These are phyloP conservation scores for Microdochium nivale DNA, from an alignment of 2,329 filamentous ascomycete genomes.

Conservation along the genomic window DNA sequence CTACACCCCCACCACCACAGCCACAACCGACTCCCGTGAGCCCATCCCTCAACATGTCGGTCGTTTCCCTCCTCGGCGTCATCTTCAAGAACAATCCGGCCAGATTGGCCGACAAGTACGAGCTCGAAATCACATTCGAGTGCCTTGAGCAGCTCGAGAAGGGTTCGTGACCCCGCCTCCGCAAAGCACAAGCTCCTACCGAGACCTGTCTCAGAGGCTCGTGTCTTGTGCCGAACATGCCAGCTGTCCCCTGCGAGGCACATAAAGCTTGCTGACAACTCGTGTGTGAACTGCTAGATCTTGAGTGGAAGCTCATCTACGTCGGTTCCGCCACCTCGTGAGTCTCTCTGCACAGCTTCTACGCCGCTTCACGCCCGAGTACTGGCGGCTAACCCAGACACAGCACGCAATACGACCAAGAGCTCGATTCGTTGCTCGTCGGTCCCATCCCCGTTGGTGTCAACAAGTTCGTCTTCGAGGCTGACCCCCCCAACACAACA, in stretches of 20 bases:
- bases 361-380: conserved; percentile 10
- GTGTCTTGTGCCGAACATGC: too few species aligned
- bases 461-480: conserved; percentile 98
- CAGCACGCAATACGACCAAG: conserved; percentile 94
- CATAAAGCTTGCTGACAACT: conserved; percentile 4
- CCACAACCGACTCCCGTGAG: conserved; percentile 2
- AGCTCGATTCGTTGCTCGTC: conserved; percentile 92
- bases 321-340: conserved; percentile 97
- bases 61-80: conserved; percentile 91
- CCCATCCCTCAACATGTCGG: conserved; percentile 61
- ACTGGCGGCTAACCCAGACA: not conserved
- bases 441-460: conserved; percentile 95
- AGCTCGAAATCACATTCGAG: conserved; percentile 98
- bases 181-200: too few species aligned
- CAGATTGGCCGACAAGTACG: conserved; percentile 83
- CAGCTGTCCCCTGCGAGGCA: not conserved
- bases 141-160: conserved; percentile 92
- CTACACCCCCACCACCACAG: conserved; percentile 4
- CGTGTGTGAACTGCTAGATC: conserved; percentile 52
- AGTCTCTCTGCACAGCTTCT: conserved; percentile 27
- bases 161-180: conserved; percentile 40
- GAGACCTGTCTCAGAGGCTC: too few species aligned
- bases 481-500: conserved; percentile 80
- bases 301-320: conserved; percentile 99
- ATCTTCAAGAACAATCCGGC: conserved; percentile 97